Evolutionary conservation across 129 eudicot genomes (phyloP).

Genomic region (Saussurea involucrata): DNA sequence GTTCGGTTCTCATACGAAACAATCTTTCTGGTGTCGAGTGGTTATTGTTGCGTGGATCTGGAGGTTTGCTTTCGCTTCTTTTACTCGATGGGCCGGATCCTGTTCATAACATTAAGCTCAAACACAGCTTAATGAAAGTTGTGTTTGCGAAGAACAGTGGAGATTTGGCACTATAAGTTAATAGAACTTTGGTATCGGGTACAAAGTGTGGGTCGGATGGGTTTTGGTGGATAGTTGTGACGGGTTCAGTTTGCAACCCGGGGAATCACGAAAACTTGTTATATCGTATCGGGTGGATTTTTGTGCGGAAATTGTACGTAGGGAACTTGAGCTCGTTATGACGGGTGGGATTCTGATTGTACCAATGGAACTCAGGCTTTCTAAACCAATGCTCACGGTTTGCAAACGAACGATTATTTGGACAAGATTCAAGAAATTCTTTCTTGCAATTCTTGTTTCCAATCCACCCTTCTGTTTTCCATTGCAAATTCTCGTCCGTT

Average conservation of each 20-base stretch:
- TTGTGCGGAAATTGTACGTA: slow-evolving; percentile 45
- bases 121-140: slow-evolving; percentile 41
- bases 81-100: slow-evolving; percentile 59
- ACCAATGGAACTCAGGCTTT: slow-evolving; percentile 69
- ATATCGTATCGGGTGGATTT: slow-evolving; percentile 57
- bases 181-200: slow-evolving; percentile 56
- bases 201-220: slow-evolving; percentile 76
- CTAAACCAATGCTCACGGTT: slow-evolving; percentile 31
- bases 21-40: slow-evolving; percentile 92
- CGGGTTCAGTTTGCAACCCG: slow-evolving; percentile 69
- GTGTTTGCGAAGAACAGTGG: slow-evolving; percentile 67
- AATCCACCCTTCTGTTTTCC: slow-evolving; percentile 22
- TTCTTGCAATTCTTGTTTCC: slow-evolving; percentile 33
- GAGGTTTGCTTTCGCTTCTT: slow-evolving; percentile 63
- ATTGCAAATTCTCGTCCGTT: slow-evolving; percentile 30
- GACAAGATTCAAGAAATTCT: slow-evolving; percentile 43
- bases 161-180: slow-evolving; percentile 62
- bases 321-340: slow-evolving; percentile 74
- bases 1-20: slow-evolving; percentile 78
- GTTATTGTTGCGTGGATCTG: slow-evolving; percentile 70
- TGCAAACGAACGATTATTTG: slow-evolving; percentile 59
- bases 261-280: slow-evolving; percentile 47
- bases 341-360: slow-evolving; percentile 66
- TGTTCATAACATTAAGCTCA: slow-evolving; percentile 52
- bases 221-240: slow-evolving; percentile 53